Conservation (phyloP, 805 yeast species). For the Nakazawaea wickerhamii region DNA sequence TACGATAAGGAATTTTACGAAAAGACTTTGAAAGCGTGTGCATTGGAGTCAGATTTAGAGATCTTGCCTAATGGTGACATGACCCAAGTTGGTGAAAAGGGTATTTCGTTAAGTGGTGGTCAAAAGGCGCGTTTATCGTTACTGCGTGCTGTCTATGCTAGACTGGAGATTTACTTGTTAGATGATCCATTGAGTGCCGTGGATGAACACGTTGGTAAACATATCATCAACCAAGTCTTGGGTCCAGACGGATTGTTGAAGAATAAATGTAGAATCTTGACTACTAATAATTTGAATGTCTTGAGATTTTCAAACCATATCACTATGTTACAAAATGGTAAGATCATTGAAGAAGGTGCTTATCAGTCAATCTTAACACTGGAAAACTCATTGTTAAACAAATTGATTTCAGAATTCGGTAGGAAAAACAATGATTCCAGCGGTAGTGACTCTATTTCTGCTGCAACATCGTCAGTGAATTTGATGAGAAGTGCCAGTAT, state of each 20-base stretch:
- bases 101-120: constrained; percentile 91
- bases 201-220: constrained; percentile 91
- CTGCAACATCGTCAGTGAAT: constrained; percentile 16
- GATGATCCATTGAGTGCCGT: constrained; percentile 95
- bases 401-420: constrained; percentile 60
- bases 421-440: constrained; percentile 28
- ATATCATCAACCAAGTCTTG: constrained; percentile 73
- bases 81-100: constrained; percentile 93
- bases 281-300: constrained; percentile 84
- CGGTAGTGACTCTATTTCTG: constrained; percentile 15
- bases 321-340: constrained; percentile 64
- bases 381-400: constrained; percentile 43
- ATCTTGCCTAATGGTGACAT: constrained; percentile 79
- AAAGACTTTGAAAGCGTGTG: constrained; percentile 80
- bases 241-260: constrained; percentile 76
- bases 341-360: constrained; percentile 60
- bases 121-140: constrained; percentile 90
- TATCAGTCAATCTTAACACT: constrained; percentile 45
- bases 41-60: constrained; percentile 67
- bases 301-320: constrained; percentile 69
- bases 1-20: constrained; percentile 77
- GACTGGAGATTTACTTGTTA: constrained; percentile 81
- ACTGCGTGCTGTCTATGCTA: constrained; percentile 90
- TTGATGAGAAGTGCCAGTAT: constrained; percentile 17
- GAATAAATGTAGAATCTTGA: constrained; percentile 69